Base-by-base conservation (phyloP, 345 rosid species). In the Lepidium aucheri region DNA sequence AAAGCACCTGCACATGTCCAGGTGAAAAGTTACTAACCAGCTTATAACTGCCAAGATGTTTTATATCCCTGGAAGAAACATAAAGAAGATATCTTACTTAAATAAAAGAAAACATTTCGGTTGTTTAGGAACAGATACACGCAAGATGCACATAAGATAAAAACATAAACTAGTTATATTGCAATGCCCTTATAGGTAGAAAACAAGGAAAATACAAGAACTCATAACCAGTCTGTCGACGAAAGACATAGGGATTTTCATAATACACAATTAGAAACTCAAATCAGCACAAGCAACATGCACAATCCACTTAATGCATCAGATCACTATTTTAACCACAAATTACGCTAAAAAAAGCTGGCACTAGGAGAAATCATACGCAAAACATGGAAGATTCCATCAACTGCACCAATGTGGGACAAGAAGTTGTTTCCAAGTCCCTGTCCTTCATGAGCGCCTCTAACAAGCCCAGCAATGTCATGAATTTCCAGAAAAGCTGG, bases 401-500 rank as follows among this genome's bases (percentile, higher is more conserved):
- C 99, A 74, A 94, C 99, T 0, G 99, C 99, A 47, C 99, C 95
- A 58, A 94, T 94, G 62, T 94, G 99, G 18, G 99, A 94, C 69
- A 94, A 77, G 82, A 94, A 94, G 78, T 68, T 90, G 79, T 94
- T 94, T 64, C 99, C 99, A 82, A 94, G 75, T 14, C 99, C 99
- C 76, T 90, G 95, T 36, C 99, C 99, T 80, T 85, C 72, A 73
- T 94, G 99, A 49, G 99, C 99, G 60, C 99, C 99, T 80, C 77
- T 82, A 63, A 93, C 97, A 16, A 93, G 82, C 65, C 98, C 98
- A 71, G 98, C 98, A 55, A 93, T 93, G 76, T 93, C 98, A 72
- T 93, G 97, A 53, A 93, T 93, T 82, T 93, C 98, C 71, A 93
- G 67, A 81, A 90, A 93, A 14, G 98, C 98, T 5, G 97, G 72